These are phyloP conservation scores for Pseudogymnoascus verrucosus DNA, from an alignment of 2,329 filamentous ascomycete genomes.

Conservation along the genomic window DNA sequence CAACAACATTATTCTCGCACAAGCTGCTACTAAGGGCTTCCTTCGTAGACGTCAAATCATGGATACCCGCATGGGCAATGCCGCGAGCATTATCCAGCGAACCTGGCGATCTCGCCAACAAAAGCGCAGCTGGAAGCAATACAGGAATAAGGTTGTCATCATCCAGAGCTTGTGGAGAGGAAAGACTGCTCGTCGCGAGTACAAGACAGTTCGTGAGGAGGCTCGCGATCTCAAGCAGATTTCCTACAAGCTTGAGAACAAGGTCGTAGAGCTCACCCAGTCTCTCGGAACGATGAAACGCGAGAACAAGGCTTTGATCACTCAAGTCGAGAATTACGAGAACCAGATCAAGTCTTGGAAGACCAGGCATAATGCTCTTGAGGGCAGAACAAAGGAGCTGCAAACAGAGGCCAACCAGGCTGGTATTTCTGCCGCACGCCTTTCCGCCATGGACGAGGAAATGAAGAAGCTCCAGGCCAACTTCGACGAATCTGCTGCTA, in stretches of 20 bases:
- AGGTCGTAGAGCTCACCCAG: conserved; percentile 97
- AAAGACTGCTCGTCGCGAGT: conserved; percentile 67
- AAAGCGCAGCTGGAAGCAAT: conserved; percentile 74
- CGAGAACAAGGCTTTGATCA: conserved; percentile 83
- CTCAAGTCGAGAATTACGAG: conserved; percentile 92
- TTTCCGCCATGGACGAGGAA: conserved; percentile 88
- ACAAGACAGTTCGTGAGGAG: conserved; percentile 89
- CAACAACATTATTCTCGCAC: conserved; percentile 76
- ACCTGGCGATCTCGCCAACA: conserved; percentile 78
- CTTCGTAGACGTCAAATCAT: conserved; percentile 84
- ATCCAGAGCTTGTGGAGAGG: conserved; percentile 93
- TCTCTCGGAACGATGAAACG: conserved; percentile 84
- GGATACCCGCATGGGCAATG: conserved; percentile 89
- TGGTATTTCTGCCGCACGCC: conserved; percentile 83
- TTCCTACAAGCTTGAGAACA: conserved; percentile 98
- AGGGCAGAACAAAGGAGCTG: conserved; percentile 84
- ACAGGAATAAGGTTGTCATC: conserved; percentile 80
- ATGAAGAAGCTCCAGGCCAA: conserved; percentile 85
- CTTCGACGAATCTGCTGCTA: conserved; percentile 83
- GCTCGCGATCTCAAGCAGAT: conserved; percentile 98
- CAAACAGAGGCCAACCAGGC: conserved; percentile 97
- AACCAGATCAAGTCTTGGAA: conserved; percentile 95
- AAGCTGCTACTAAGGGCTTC: conserved; percentile 87
- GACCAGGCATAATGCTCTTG: conserved; percentile 80
- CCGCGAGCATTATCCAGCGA: conserved; percentile 82